Percentiles rank a stretch among this genome's conserved stretches.
These are phyloP conservation scores for Picochlorum sp. DNA, from an alignment of 139 green algal species.

Conservation along the genomic window DNA sequence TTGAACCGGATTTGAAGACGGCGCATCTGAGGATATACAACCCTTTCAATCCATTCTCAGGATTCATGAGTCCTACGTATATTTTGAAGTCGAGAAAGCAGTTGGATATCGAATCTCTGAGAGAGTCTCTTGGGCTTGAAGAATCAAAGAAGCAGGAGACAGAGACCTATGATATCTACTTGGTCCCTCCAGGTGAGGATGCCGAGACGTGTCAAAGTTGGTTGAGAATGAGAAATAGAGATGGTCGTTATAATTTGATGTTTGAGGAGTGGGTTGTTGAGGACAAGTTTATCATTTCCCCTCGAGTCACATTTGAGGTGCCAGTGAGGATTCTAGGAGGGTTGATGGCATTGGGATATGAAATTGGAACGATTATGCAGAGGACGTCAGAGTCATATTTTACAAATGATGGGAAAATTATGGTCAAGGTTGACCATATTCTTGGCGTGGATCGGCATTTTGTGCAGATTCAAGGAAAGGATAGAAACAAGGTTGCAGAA, in stretches of 20 bases:
- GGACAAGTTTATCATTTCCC: constrained; percentile 89
- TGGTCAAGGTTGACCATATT: constrained; percentile 80
- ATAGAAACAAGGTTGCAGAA: constrained; percentile 54
- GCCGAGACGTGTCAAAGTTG: constrained; percentile 88
- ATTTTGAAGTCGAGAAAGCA: constrained; percentile 78
- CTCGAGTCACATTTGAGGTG: constrained; percentile 93
- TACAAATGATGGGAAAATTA: constrained; percentile 22
- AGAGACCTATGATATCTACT: constrained; percentile 87
- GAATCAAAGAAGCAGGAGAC: constrained; percentile 26
- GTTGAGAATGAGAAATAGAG: constrained; percentile 94
- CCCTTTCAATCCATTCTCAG: constrained; percentile 95
- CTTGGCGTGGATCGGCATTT: constrained; percentile 56
- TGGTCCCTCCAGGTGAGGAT: constrained; percentile 85
- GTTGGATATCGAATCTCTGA: constrained; percentile 13
- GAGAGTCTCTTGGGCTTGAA: background rate
- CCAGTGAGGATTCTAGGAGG: constrained; percentile 84
- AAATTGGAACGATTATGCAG: constrained; percentile 89
- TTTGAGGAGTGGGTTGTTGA: constrained; percentile 97
- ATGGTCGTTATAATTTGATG: constrained; percentile 93
- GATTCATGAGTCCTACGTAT: constrained; percentile 91
- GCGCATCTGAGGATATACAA: constrained; percentile 91
- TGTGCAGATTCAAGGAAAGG: constrained; percentile 70
- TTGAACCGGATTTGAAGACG: constrained; percentile 88
- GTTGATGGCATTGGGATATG: constrained; percentile 95
- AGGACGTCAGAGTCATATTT: constrained; percentile 45